These are phyloP conservation scores for Barnettozyma hawaiiensis DNA, from an alignment of 1,139 yeast genomes.

Conservation along the genomic window DNA sequence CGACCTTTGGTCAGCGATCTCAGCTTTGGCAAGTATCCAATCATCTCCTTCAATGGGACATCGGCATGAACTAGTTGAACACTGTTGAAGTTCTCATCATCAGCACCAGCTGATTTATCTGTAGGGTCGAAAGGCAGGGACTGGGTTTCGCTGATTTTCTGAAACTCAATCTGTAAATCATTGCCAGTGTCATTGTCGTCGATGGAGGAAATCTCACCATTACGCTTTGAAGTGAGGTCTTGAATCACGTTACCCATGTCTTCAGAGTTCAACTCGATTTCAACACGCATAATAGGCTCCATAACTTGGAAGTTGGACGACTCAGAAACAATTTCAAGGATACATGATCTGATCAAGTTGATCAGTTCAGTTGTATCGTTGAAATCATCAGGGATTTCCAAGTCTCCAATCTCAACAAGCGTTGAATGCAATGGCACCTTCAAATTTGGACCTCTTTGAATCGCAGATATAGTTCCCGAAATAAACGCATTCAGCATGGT, in stretches of 20 bases:
- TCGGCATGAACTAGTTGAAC: conserved; percentile 59
- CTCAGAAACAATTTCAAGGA: conserved; percentile 34
- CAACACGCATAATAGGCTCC: conserved; percentile 84
- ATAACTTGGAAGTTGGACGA: conserved; percentile 44
- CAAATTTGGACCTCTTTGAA: conserved; percentile 54
- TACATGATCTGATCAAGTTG: conserved; percentile 39
- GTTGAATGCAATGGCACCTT: conserved; percentile 63
- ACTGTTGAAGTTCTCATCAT: conserved; percentile 28
- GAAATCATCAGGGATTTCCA: conserved; percentile 53
- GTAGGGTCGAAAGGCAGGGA: conserved; percentile 58
- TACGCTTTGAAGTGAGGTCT: conserved; percentile 65
- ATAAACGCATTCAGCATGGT: conserved; percentile 47
- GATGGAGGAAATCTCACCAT: conserved; percentile 61
- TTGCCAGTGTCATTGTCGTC: conserved; percentile 50
- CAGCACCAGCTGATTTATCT: conserved; percentile 9
- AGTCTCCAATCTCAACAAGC: conserved; percentile 43
- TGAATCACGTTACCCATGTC: conserved; percentile 81
- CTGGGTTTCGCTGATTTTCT: conserved; percentile 44
- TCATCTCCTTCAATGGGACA: conserved; percentile 85
- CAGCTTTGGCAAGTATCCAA: conserved; percentile 74
- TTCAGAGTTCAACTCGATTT: conserved; percentile 61
- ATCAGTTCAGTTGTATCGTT: conserved; percentile 38
- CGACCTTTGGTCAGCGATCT: conserved; percentile 88
- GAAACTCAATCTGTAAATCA: conserved; percentile 40
- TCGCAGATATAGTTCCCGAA: conserved; percentile 62